Conservation (phyloP, 2,329 filamentous ascomycete genomes). For the Aureobasidium pullulans region DNA sequence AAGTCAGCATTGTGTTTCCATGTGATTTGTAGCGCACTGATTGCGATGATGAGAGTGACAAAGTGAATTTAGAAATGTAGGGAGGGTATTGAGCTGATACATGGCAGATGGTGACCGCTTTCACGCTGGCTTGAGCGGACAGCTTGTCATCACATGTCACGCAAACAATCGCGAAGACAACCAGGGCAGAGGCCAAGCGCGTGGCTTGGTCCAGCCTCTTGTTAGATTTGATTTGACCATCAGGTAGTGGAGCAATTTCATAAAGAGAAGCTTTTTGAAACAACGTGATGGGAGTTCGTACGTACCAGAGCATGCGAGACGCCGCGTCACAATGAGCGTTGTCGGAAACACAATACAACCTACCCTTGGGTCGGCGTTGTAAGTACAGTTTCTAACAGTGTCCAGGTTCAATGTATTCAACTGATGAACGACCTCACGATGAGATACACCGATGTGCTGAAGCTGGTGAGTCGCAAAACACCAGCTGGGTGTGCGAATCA, state of each 20-base stretch:
- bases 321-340: neutral
- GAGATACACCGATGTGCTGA: neutral
- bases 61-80: neutral
- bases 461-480: neutral
- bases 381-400: neutral
- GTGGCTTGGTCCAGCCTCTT: slow-evolving; percentile 8
- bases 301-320: neutral
- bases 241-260: neutral
- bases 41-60: neutral
- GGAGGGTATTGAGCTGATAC: neutral
- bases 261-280: neutral
- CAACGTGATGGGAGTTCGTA: neutral
- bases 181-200: neutral
- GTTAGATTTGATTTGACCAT: neutral
- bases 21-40: neutral
- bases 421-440: neutral
- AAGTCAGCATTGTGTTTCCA: neutral
- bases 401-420: neutral
- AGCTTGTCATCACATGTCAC: neutral
- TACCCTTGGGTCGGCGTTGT: neutral
- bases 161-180: neutral
- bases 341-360: neutral
- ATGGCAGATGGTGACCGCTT: neutral
- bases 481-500: neutral
- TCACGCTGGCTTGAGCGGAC: neutral